phyloP scores from a whole-genome alignment of 306 rosid species.

The Pueraria montana region DNA sequence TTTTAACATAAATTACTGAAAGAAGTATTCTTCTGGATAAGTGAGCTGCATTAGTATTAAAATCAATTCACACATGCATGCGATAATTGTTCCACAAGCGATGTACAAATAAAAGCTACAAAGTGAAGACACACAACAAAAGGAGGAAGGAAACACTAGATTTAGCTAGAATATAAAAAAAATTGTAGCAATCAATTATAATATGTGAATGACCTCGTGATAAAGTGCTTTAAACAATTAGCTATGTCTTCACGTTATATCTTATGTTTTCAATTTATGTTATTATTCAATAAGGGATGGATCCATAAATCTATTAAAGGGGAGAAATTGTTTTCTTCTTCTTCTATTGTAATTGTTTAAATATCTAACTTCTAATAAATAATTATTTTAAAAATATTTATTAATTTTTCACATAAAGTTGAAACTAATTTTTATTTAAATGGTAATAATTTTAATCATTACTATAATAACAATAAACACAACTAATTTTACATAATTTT shows the following conservation, averaged over 20 bases:
- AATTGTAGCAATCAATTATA: background rate
- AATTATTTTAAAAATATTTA: too few relatives aligned
- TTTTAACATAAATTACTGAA: background rate
- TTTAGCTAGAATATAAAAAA: background rate
- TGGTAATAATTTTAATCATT: too few relatives aligned
- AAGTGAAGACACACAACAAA: slow-evolving; percentile 9
- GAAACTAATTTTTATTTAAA: too few relatives aligned
- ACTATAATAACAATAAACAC: too few relatives aligned
- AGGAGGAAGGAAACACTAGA: slow-evolving; percentile 13
- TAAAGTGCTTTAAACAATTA: background rate
- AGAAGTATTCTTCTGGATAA: slow-evolving; percentile 31
- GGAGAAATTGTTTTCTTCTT: too few relatives aligned
- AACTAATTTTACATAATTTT: too few relatives aligned
- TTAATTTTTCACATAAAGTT: too few relatives aligned
- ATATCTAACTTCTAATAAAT: too few relatives aligned
- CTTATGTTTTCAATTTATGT: too few relatives aligned
- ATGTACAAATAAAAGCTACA: slow-evolving; percentile 13
- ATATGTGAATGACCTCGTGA: background rate
- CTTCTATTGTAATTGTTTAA: too few relatives aligned
- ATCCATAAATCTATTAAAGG: too few relatives aligned
- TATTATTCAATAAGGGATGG: too few relatives aligned
- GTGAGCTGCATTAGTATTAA: slow-evolving; percentile 41
- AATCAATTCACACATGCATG: slow-evolving; percentile 27
- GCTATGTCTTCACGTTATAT: background rate
- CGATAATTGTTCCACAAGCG: slow-evolving; percentile 13